Evolutionary conservation across 164 flowering plant species (phyloP).

Genomic region (Stephania yunnanensis): DNA sequence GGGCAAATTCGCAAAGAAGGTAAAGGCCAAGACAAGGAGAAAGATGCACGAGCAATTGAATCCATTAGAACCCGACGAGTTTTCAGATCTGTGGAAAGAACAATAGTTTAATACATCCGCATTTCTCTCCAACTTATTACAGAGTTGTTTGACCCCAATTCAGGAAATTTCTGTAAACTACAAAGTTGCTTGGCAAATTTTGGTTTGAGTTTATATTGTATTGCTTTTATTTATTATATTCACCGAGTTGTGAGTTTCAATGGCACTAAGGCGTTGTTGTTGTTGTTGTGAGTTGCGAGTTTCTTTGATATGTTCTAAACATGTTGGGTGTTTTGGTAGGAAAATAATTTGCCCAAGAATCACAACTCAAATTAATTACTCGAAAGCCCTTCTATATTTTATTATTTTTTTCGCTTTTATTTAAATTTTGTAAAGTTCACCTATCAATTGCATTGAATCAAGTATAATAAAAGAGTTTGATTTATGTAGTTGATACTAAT

Average conservation of each 20-base stretch:
- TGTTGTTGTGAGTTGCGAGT: too few relatives aligned
- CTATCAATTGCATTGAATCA: too few relatives aligned
- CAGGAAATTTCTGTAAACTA: background rate
- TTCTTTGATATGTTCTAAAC: too few relatives aligned
- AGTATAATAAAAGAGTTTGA: too few relatives aligned
- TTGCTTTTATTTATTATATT: background rate
- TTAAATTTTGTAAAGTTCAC: too few relatives aligned
- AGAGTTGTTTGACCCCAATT: background rate
- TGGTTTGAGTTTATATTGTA: background rate
- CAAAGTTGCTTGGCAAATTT: background rate
- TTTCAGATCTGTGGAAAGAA: slow-evolving; percentile 78
- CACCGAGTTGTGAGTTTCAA: too few relatives aligned
- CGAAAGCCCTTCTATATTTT: background rate
- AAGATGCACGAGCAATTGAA: slow-evolving; percentile 72
- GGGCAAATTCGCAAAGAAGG: slow-evolving; percentile 81
- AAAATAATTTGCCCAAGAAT: too few relatives aligned
- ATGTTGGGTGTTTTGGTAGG: too few relatives aligned
- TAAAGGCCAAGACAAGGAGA: slow-evolving; percentile 88
- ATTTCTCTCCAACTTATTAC: background rate
- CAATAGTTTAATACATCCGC: slow-evolving; percentile 10
- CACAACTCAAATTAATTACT: too few relatives aligned
- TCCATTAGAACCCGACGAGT: slow-evolving; percentile 81
- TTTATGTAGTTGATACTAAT: too few relatives aligned
- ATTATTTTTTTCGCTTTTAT: too few relatives aligned
- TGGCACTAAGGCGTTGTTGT: too few relatives aligned